Conservation (phyloP, 2,329 filamentous ascomycete genomes). For the Samsoniella hepiali region DNA sequence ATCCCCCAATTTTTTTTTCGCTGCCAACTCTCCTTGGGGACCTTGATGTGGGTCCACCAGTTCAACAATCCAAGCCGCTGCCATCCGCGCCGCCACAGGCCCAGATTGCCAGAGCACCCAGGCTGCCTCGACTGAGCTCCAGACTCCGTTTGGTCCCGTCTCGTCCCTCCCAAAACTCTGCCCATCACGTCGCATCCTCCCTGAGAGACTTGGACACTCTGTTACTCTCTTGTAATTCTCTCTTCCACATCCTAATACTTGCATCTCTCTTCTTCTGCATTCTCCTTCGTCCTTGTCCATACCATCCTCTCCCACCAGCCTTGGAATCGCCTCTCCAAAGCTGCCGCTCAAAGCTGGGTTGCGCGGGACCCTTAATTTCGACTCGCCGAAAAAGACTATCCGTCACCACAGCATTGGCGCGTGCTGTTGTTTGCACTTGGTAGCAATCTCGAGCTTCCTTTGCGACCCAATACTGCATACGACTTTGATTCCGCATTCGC, state of each 20-base stretch:
- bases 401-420: slow-evolving; percentile 8
- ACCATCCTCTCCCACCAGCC: slow-evolving; percentile 11
- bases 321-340: slow-evolving; percentile 14
- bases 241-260: slow-evolving; percentile 14
- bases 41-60: slow-evolving; percentile 8
- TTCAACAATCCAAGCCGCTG: slow-evolving; percentile 20
- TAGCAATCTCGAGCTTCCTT: not conserved
- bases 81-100: not conserved
- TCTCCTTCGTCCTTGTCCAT: slow-evolving; percentile 18
- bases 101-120: not conserved
- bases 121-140: not conserved
- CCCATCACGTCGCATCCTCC: slow-evolving; percentile 20
- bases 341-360: slow-evolving; percentile 18
- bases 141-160: slow-evolving; percentile 4
- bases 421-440: slow-evolving; percentile 7
- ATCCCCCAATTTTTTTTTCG: slow-evolving; percentile 17
- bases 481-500: slow-evolving; percentile 4
- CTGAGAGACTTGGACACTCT: slow-evolving; percentile 24
- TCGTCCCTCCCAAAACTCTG: slow-evolving; percentile 18
- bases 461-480: not conserved
- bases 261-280: slow-evolving; percentile 19
- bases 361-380: slow-evolving; percentile 19
- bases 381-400: not conserved
- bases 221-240: slow-evolving; percentile 18
- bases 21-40: not conserved